Evolutionary conservation across 2,329 filamentous ascomycete genomes (phyloP), one percentile per base, ranked within the genome.

Genomic region (Talaromyces sp.): DNA sequence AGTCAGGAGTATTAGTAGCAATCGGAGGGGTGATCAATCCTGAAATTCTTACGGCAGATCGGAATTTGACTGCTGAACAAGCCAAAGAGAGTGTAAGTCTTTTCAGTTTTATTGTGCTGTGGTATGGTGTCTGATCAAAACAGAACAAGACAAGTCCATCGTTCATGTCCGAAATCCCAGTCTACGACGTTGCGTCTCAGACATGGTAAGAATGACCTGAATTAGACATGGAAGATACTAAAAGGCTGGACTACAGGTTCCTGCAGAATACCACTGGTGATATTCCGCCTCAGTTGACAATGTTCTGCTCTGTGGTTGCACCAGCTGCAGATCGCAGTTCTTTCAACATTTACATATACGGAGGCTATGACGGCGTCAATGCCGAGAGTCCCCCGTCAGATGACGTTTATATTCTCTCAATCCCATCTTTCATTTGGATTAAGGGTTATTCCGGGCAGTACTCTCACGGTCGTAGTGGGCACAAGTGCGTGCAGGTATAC

Each of bases 281-380:
- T 43, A 69, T 63, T 50, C 77, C 72, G 4, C 71, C 73, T 0
- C 69, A 71, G 50, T 62, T 71, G 24, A 71, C 74, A 2, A 65
- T 73, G 56, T 78, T 78, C 62, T 79, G 77, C 62, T 76, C 76
- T 2, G 73, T 76, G 1, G 69, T 77, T 17, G 76, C 75, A 0
- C 66, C 69, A 21, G 73, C 76, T 2, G 54, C 69, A 14, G 76
- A 79, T 57, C 65, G 65, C 3, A 75, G 73, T 8, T 77, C 75
- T 0, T 68, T 68, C 60, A 71, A 71, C 50, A 66, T 75, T 43
- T 74, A 73, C 63, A 70, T 75, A 21, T 74, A 74, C 57, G 72
- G 72, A 27, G 72, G 72, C 13, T 72, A 73, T 52, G 65, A 71
- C 51, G 71, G 68, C 1, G 59, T 60, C 4, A 32, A 65, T 24